Percentiles rank a stretch among this genome's conserved stretches.
Conservation (phyloP, 2,329 filamentous ascomycete species). For the Hypoxylon sp. region DNA sequence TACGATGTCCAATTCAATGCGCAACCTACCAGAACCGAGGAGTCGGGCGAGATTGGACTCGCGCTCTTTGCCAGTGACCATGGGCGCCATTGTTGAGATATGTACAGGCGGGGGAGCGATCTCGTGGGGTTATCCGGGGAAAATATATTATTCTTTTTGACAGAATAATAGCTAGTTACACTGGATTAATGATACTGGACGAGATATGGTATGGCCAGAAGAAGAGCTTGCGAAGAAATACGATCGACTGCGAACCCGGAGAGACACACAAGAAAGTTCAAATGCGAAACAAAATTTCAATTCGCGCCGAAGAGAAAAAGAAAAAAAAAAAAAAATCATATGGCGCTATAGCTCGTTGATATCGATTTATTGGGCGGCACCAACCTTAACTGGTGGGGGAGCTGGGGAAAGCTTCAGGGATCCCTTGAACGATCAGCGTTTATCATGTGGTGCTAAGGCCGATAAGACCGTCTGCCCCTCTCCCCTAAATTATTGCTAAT, state of each 20-base stretch:
- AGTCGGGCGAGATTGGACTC: slow-evolving; percentile 91
- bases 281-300: slow-evolving; percentile 38
- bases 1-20: not conserved
- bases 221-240: slow-evolving; percentile 5
- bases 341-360: too few relatives aligned
- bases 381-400: slow-evolving; percentile 28
- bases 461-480: too few relatives aligned
- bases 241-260: slow-evolving; percentile 21
- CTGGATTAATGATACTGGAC: too few relatives aligned
- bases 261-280: slow-evolving; percentile 18
- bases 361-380: slow-evolving; percentile 22
- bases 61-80: slow-evolving; percentile 65
- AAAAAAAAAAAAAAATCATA: too few relatives aligned
- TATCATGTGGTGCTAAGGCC: too few relatives aligned
- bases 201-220: too few relatives aligned
- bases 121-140: not conserved
- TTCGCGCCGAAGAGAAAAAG: slow-evolving; percentile 34
- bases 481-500: too few relatives aligned
- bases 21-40: slow-evolving; percentile 80
- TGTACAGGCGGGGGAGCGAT: too few relatives aligned
- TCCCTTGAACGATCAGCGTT: slow-evolving; percentile 17
- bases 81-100: slow-evolving; percentile 72
- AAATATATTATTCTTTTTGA: too few relatives aligned
- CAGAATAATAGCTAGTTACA: too few relatives aligned
- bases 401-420: slow-evolving; percentile 19